These are phyloP conservation scores for Coniferiporia weirii DNA, from an alignment of 1,284 basidiomycete species.

Conservation along the genomic window DNA sequence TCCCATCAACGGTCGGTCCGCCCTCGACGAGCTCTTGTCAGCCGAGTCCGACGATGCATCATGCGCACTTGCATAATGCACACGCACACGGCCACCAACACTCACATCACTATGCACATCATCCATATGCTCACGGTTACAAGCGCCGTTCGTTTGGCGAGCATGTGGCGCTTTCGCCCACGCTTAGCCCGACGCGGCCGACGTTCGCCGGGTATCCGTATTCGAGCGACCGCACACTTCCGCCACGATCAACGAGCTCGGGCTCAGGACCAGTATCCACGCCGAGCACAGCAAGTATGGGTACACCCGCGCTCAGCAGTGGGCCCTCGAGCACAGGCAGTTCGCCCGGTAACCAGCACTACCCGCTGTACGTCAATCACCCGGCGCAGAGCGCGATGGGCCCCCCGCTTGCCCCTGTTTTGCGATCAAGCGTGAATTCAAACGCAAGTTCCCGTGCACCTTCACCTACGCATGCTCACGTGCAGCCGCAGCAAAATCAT, in stretches of 20 bases:
- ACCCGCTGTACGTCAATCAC: background rate
- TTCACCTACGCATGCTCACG: constrained; percentile 33
- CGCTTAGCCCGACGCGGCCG: constrained; percentile 14
- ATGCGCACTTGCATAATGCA: constrained; percentile 26
- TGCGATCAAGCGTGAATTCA: constrained; percentile 29
- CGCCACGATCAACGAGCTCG: constrained; percentile 15
- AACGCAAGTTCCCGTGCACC: constrained; percentile 45
- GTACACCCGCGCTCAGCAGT: constrained; percentile 17
- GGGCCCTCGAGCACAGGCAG: constrained; percentile 18
- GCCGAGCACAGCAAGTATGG: background rate
- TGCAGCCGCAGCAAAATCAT: constrained; percentile 31
- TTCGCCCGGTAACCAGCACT: constrained; percentile 15
- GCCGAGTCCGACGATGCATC: constrained; percentile 30
- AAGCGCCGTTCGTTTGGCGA: constrained; percentile 31
- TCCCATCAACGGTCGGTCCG: constrained; percentile 17
- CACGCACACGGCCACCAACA: constrained; percentile 22
- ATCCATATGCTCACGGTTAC: constrained; percentile 29
- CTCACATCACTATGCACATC: constrained; percentile 30
- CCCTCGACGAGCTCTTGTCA: constrained; percentile 21
- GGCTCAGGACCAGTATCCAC: background rate
- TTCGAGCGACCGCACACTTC: constrained; percentile 28
- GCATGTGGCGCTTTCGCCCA: constrained; percentile 20
- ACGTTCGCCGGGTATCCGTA: constrained; percentile 27
- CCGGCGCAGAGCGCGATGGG: constrained; percentile 7
- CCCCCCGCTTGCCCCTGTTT: constrained; percentile 24